Conservation (phyloP, 495 filamentous ascomycete species). For the Penicillium maclennaniae region DNA sequence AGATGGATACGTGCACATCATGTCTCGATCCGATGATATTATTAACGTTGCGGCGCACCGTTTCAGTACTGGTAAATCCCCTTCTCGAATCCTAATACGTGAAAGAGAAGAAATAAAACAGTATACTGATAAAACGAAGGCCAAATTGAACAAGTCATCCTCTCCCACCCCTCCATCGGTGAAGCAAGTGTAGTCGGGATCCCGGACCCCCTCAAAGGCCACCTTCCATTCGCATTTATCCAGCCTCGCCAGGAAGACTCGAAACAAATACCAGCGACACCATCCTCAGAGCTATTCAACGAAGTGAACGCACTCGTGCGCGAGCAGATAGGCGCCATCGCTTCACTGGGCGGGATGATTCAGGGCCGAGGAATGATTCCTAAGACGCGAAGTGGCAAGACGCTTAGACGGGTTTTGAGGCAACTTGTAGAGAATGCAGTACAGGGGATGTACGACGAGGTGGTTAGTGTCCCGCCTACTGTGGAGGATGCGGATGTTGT, state of each 20-base stretch:
- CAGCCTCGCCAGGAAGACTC: slow-evolving; percentile 43
- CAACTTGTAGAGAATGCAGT: slow-evolving; percentile 69
- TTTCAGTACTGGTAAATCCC: slow-evolving; percentile 72
- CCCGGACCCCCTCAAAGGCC: slow-evolving; percentile 81
- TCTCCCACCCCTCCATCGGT: slow-evolving; percentile 68
- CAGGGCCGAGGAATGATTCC: slow-evolving; percentile 87
- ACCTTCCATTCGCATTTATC: slow-evolving; percentile 87
- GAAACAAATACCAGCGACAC: background rate
- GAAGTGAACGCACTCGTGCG: slow-evolving; percentile 64
- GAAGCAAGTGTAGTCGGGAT: slow-evolving; percentile 84
- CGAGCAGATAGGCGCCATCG: slow-evolving; percentile 85
- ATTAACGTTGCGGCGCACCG: slow-evolving; percentile 95
- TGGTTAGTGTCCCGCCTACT: slow-evolving; percentile 55
- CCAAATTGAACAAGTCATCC: slow-evolving; percentile 84
- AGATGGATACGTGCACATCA: slow-evolving; percentile 80
- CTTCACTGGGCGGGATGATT: slow-evolving; percentile 77
- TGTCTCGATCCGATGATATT: slow-evolving; percentile 85
- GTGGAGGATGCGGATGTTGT: slow-evolving; percentile 58
- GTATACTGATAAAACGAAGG: slow-evolving; percentile 38
- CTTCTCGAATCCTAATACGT: background rate
- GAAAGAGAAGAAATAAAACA: background rate
- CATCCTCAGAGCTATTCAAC: slow-evolving; percentile 46
- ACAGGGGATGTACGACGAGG: slow-evolving; percentile 47
- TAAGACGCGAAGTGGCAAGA: slow-evolving; percentile 87
- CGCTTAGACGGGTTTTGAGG: slow-evolving; percentile 70